Conservation (phyloP, 2,329 filamentous ascomycete species). For the Sarocladium kiliense region DNA sequence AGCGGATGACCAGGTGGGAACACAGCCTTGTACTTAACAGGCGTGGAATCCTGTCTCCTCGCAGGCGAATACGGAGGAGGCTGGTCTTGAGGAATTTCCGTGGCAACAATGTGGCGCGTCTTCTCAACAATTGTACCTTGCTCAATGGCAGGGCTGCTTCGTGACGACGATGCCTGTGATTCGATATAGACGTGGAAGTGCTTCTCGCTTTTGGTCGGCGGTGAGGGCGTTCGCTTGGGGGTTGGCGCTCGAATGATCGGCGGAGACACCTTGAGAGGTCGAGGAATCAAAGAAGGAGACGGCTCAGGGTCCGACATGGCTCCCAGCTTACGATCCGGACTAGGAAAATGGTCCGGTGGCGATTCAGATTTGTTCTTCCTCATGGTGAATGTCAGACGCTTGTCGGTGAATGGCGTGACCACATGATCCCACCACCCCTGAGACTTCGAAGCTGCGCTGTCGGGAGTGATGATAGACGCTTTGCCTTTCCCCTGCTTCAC, state of each 20-base stretch:
- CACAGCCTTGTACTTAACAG: constrained; percentile 50
- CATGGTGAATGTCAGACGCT: constrained; percentile 36
- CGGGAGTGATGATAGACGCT: constrained; percentile 30
- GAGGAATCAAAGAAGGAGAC: not conserved
- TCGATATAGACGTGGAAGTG: constrained; percentile 8
- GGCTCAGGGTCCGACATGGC: constrained; percentile 6
- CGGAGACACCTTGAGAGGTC: constrained; percentile 18
- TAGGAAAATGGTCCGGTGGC: constrained; percentile 17
- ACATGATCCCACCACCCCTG: constrained; percentile 77
- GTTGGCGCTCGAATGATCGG: constrained; percentile 32
- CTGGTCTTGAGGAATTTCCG: constrained; percentile 31
- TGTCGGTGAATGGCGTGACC: constrained; percentile 61
- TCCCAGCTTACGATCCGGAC: not conserved
- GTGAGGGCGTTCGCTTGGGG: constrained; percentile 28
- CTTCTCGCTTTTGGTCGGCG: constrained; percentile 14
- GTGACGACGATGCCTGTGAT: constrained; percentile 16
- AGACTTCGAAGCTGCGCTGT: constrained; percentile 52
- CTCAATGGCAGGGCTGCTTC: constrained; percentile 14
- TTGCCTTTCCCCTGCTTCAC: constrained; percentile 33
- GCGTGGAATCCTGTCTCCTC: constrained; percentile 27
- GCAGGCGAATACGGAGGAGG: constrained; percentile 54
- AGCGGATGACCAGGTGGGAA: constrained; percentile 50
- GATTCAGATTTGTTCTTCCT: constrained; percentile 27
- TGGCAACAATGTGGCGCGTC: constrained; percentile 31
- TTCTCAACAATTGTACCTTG: constrained; percentile 24